Conservation (phyloP, 2,329 filamentous ascomycete species). For the Nannizziopsis arthrosporioides region DNA sequence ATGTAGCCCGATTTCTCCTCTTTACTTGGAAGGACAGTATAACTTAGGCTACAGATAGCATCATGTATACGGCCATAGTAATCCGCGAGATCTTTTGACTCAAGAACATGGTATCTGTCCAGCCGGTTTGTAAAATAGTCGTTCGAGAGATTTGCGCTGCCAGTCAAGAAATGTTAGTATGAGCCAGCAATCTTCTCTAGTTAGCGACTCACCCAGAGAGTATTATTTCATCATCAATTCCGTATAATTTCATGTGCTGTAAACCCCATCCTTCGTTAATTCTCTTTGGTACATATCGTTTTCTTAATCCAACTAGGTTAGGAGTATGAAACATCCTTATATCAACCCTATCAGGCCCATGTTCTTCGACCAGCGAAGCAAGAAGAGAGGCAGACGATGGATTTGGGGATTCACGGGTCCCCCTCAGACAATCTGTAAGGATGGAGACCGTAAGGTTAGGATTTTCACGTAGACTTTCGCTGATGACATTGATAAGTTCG, state of each 20-base stretch:
- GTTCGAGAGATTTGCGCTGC: slow-evolving; percentile 68
- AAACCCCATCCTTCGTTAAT: slow-evolving; percentile 98
- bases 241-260: slow-evolving; percentile 98
- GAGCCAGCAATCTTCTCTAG: background rate
- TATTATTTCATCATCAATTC: slow-evolving; percentile 88
- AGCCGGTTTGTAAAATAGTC: slow-evolving; percentile 97
- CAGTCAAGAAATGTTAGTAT: slow-evolving; percentile 10
- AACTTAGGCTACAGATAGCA: slow-evolving; percentile 69
- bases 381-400: slow-evolving; percentile 82
- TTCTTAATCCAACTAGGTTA: slow-evolving; percentile 77
- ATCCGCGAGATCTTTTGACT: slow-evolving; percentile 63
- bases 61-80: slow-evolving; percentile 72
- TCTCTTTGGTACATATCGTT: slow-evolving; percentile 69
- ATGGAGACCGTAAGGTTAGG: slow-evolving; percentile 72
- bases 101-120: slow-evolving; percentile 87
- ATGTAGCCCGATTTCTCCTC: slow-evolving; percentile 38
- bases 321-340: slow-evolving; percentile 97
- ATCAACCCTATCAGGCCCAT: slow-evolving; percentile 73
- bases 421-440: slow-evolving; percentile 79
- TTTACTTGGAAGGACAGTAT: slow-evolving; percentile 54
- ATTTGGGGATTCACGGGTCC: slow-evolving; percentile 77
- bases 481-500: slow-evolving; percentile 72
- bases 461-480: slow-evolving; percentile 61
- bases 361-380: slow-evolving; percentile 69
- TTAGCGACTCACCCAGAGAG: slow-evolving; percentile 57